Evolutionary conservation across 768 basidiomycete genomes (phyloP), one percentile per base, ranked within the genome.

Genomic region (Mycena alexandri): DNA sequence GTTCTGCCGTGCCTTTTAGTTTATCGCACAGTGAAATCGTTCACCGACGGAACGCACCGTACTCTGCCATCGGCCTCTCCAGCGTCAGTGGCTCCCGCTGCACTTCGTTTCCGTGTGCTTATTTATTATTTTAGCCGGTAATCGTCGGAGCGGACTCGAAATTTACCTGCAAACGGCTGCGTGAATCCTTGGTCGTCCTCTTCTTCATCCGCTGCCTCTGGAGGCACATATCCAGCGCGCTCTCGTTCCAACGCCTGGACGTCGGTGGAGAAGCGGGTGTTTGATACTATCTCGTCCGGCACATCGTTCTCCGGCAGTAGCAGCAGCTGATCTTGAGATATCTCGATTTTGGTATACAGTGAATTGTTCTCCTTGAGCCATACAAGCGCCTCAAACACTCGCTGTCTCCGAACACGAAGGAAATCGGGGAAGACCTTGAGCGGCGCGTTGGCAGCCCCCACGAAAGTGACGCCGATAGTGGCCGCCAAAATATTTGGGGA

Each of bases 311-410:
- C 75, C 0, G 82, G 82, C 0, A 83, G 61, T 7, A 50, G 25
- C 0, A 22, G 5, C 13, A 83, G 36, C 0, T 61, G 54, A 38
- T 62, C 71, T 5, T 61, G 55, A 46, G 66, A 75, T 21, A 76
- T 76, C 0, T 55, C 53, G 47, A 77, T 75, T 21, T 71, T 68
- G 16, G 25, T 11, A 53, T 80, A 81, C 6, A 75, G 17, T 0
- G 61, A 53, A 53, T 81, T 81, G 68, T 81, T 65, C 0, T 0
- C n/a, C 57, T 79, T 79, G 51, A 81, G 55, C 79, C 80, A 82
- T 0, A 67, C n/a, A 0, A 84, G 61, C 0, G 77, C 79, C 1
- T 75, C 51, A 17, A 58, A 63, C 22, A 82, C 56, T 0, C 56
- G 10, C 0, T 52, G 22, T 0, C 75, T 57, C 0, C 75, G 65